A percentile compares a stretch with the other conserved stretches of the same genome.
phyloP scores from a whole-genome alignment of 306 rosid species.

The Gynostemma pentaphyllum region DNA sequence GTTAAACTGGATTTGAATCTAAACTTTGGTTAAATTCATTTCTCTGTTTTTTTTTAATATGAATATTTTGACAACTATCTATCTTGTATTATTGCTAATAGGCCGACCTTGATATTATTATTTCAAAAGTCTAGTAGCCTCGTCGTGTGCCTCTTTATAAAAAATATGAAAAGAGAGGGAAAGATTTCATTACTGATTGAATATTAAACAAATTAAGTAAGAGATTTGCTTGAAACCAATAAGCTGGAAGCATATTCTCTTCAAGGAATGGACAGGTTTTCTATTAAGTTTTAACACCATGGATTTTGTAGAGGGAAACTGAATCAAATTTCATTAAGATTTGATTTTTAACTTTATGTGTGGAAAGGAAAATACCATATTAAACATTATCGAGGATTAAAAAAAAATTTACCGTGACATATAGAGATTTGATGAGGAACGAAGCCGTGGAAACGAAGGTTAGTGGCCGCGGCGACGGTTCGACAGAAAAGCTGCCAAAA shows the following conservation, averaged over 20 bases:
- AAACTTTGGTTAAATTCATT: neutral
- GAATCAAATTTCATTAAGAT: no score
- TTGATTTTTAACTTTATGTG: no score
- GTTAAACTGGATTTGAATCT: neutral
- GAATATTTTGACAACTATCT: conserved; percentile 6
- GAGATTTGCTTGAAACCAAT: neutral
- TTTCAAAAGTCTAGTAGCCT: conserved; percentile 4
- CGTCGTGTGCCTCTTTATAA: neutral
- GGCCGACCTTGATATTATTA: neutral
- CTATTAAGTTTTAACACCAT: neutral
- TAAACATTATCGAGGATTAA: no score
- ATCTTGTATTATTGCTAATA: neutral
- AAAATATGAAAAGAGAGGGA: neutral
- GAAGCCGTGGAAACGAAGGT: no score
- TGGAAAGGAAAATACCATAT: no score
- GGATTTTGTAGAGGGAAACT: neutral
- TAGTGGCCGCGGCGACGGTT: no score
- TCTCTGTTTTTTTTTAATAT: neutral
- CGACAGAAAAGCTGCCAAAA: no score
- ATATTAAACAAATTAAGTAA: conserved; percentile 8
- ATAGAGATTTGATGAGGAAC: no score
- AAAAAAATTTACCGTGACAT: no score
- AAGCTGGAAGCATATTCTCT: no score
- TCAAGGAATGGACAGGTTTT: no score
- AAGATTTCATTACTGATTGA: neutral